phyloP scores from a whole-genome alignment of 2,329 filamentous ascomycete genomes.

The Cordyceps javanica region DNA sequence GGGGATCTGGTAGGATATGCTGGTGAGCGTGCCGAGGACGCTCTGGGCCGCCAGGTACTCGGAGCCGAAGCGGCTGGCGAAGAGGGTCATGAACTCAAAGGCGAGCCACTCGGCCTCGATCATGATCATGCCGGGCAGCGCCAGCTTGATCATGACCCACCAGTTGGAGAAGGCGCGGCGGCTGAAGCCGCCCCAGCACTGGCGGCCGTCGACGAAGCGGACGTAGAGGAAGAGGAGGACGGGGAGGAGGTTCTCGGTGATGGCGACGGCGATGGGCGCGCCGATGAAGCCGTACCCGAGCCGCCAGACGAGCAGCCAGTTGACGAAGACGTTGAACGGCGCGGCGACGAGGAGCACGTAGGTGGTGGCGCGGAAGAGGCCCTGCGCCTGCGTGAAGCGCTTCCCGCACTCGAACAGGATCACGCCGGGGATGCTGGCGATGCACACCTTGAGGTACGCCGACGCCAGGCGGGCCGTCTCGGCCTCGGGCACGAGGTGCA shows the following conservation, averaged over 20 bases:
- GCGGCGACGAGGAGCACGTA: slow-evolving; percentile 72
- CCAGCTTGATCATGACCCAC: slow-evolving; percentile 76
- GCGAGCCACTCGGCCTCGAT: slow-evolving; percentile 89
- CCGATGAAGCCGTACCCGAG: slow-evolving; percentile 66
- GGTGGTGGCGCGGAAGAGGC: slow-evolving; percentile 70
- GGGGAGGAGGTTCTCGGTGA: slow-evolving; percentile 73
- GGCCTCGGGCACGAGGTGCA: slow-evolving; percentile 34
- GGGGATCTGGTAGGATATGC: slow-evolving; percentile 82
- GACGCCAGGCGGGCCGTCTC: slow-evolving; percentile 66
- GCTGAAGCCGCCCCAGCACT: slow-evolving; percentile 82
- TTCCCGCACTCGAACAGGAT: slow-evolving; percentile 73
- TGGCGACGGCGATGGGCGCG: slow-evolving; percentile 72
- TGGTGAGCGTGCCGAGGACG: slow-evolving; percentile 70
- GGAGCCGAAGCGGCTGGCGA: slow-evolving; percentile 71
- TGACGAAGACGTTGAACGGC: slow-evolving; percentile 70
- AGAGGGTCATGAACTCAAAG: slow-evolving; percentile 86
- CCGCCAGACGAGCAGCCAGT: slow-evolving; percentile 73
- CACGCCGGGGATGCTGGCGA: slow-evolving; percentile 69
- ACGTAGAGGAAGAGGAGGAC: slow-evolving; percentile 74
- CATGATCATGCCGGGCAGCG: slow-evolving; percentile 87
- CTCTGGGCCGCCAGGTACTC: slow-evolving; percentile 82
- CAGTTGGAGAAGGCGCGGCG: slow-evolving; percentile 66
- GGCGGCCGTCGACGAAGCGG: slow-evolving; percentile 62
- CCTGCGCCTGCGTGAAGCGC: slow-evolving; percentile 76
- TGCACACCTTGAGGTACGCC: slow-evolving; percentile 64